These are phyloP conservation scores for Gymnopilus junonius DNA, from an alignment of 768 basidiomycete species.

Conservation along the genomic window DNA sequence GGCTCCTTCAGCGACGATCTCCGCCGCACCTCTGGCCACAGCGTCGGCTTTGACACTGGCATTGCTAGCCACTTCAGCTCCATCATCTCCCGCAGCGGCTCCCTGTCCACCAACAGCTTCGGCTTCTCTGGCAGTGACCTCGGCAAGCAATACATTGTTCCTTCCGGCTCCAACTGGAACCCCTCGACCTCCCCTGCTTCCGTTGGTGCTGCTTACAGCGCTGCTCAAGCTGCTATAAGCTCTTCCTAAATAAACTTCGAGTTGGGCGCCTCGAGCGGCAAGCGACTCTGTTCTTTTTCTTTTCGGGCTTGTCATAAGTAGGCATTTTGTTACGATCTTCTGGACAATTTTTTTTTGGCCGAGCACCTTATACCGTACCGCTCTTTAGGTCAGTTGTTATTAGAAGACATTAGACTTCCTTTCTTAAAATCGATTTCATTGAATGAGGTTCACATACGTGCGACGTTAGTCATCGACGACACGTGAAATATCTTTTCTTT, in stretches of 20 bases:
- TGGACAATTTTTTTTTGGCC: slow-evolving; percentile 15
- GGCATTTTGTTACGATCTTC: slow-evolving; percentile 7
- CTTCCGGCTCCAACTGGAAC: slow-evolving; percentile 45
- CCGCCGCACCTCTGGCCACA: slow-evolving; percentile 38
- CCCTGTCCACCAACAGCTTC: slow-evolving; percentile 40
- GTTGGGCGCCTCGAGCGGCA: slow-evolving; percentile 7
- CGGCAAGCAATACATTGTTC: slow-evolving; percentile 40
- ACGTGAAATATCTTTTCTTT: background rate
- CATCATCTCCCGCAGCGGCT: slow-evolving; percentile 38
- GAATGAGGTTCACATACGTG: slow-evolving; percentile 9
- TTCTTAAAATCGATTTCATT: slow-evolving; percentile 12
- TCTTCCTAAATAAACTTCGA: background rate
- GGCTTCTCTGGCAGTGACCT: slow-evolving; percentile 44
- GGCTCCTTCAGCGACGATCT: slow-evolving; percentile 43
- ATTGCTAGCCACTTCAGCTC: slow-evolving; percentile 38
- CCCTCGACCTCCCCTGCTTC: slow-evolving; percentile 27
- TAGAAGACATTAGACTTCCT: slow-evolving; percentile 18
- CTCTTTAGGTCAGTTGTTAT: slow-evolving; percentile 20
- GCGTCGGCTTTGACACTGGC: slow-evolving; percentile 41
- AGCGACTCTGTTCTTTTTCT: slow-evolving; percentile 12
- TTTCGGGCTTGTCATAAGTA: slow-evolving; percentile 14
- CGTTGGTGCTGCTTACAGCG: slow-evolving; percentile 39
- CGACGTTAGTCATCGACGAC: background rate
- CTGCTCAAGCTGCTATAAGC: slow-evolving; percentile 29
- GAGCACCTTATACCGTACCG: slow-evolving; percentile 17